Percentiles rank a stretch among this genome's conserved stretches.
phyloP scores from a whole-genome alignment of 2,329 filamentous ascomycete species.

The Fusarium heterosporum region DNA sequence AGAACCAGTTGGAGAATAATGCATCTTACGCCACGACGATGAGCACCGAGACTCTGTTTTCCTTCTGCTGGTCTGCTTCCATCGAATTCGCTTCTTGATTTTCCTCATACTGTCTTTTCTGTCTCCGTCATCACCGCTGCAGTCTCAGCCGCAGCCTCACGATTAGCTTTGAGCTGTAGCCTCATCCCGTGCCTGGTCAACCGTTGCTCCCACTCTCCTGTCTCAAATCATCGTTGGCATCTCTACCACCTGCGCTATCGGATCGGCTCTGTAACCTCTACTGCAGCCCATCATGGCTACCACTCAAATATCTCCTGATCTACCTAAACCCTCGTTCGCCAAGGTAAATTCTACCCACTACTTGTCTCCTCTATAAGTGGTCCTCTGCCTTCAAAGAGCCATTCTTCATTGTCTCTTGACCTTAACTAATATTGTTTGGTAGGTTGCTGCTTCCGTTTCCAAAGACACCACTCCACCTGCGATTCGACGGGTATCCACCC shows the following conservation, averaged over 20 bases:
- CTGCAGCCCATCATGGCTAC: slow-evolving; percentile 58
- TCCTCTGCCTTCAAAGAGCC: slow-evolving; percentile 9
- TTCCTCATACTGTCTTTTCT: slow-evolving; percentile 49
- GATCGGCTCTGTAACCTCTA: slow-evolving; percentile 41
- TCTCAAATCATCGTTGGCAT: slow-evolving; percentile 33
- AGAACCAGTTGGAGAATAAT: slow-evolving; percentile 49
- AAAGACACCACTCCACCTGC: slow-evolving; percentile 48
- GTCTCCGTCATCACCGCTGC: slow-evolving; percentile 46
- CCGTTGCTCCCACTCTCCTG: slow-evolving; percentile 29
- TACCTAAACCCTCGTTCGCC: slow-evolving; percentile 77
- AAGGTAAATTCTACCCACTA: slow-evolving; percentile 65
- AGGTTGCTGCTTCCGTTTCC: slow-evolving; percentile 63
- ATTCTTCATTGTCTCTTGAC: slow-evolving; percentile 14
- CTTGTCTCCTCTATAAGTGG: slow-evolving; percentile 20
- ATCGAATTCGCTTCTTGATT: slow-evolving; percentile 68
- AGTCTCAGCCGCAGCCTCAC: slow-evolving; percentile 37
- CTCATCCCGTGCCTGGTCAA: slow-evolving; percentile 36
- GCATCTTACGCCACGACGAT: slow-evolving; percentile 62
- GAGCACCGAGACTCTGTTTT: slow-evolving; percentile 64
- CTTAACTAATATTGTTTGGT: slow-evolving; percentile 39
- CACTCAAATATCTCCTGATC: slow-evolving; percentile 59
- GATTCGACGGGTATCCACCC: slow-evolving; percentile 44
- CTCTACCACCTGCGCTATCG: slow-evolving; percentile 34
- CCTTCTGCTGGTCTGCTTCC: slow-evolving; percentile 63
- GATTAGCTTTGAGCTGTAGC: slow-evolving; percentile 28